Evolutionary conservation across 2,329 filamentous ascomycete species (phyloP).

Genomic region (Colletotrichum karsti): DNA sequence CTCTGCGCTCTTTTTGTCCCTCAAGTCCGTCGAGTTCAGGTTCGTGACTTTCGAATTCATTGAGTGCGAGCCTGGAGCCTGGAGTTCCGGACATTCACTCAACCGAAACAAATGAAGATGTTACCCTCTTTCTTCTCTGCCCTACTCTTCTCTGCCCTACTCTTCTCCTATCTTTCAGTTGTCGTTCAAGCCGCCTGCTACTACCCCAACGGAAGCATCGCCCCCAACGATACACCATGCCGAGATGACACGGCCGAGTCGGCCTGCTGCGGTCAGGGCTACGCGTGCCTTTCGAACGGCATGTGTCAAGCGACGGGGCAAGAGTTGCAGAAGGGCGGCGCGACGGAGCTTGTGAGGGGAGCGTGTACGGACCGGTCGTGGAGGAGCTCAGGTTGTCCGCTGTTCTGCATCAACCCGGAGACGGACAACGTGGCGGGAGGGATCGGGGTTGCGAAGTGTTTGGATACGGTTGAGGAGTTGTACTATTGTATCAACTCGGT

Average conservation of each 20-base stretch:
- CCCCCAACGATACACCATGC: constrained; percentile 41
- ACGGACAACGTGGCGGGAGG: constrained; percentile 31
- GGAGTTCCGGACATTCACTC: neutral
- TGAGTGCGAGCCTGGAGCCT: neutral
- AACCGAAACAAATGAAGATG: too few species aligned
- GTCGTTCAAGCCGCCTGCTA: constrained; percentile 32
- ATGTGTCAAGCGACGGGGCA: constrained; percentile 40
- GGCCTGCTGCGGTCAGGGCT: constrained; percentile 44
- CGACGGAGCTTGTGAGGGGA: constrained; percentile 39
- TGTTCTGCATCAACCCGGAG: constrained; percentile 40
- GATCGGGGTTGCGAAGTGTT: constrained; percentile 32
- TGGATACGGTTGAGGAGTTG: constrained; percentile 4
- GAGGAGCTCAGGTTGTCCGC: constrained; percentile 39
- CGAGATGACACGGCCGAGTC: constrained; percentile 35
- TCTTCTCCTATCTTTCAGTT: neutral
- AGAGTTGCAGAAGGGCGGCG: constrained; percentile 32
- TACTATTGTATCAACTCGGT: constrained; percentile 37
- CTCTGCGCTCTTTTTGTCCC: too few species aligned
- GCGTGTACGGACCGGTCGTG: constrained; percentile 44
- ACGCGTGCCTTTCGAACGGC: constrained; percentile 43
- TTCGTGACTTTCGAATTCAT: rapidly evolving
- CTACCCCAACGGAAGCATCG: constrained; percentile 39
- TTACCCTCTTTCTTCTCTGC: too few species aligned
- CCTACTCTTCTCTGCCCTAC: neutral
- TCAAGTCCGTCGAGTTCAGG: rapidly evolving